phyloP scores from a whole-genome alignment of 768 basidiomycete species.

The Tylopilus sp. region DNA sequence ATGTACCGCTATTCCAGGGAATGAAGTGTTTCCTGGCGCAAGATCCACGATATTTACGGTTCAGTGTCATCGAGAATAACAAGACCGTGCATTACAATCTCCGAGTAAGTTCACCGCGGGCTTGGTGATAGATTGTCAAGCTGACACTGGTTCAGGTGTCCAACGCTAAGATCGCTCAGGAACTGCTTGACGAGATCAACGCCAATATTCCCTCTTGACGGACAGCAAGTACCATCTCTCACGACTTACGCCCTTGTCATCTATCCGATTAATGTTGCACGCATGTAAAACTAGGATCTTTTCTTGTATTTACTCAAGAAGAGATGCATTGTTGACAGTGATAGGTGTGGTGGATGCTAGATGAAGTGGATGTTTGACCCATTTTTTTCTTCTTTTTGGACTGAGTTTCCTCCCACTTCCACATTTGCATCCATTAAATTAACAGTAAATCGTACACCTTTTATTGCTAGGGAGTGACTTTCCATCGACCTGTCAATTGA shows the following conservation, averaged over 20 bases:
- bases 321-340: slow-evolving; percentile 16
- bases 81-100: slow-evolving; percentile 69
- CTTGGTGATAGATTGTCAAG: neutral
- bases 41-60: slow-evolving; percentile 75
- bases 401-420: slow-evolving; percentile 2
- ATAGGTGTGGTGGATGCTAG: slow-evolving; percentile 18
- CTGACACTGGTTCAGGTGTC: slow-evolving; percentile 44
- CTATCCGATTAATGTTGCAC: slow-evolving; percentile 33
- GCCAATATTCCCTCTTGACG: slow-evolving; percentile 38
- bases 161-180: slow-evolving; percentile 67
- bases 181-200: slow-evolving; percentile 56
- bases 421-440: slow-evolving; percentile 23
- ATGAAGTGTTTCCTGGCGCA: slow-evolving; percentile 72
- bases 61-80: slow-evolving; percentile 66
- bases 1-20: slow-evolving; percentile 72
- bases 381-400: slow-evolving; percentile 14
- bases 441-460: slow-evolving; percentile 24
- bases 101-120: slow-evolving; percentile 44
- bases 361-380: slow-evolving; percentile 5
- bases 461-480: slow-evolving; percentile 25
- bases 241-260: slow-evolving; percentile 23
- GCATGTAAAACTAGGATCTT: slow-evolving; percentile 30
- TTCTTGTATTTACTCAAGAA: slow-evolving; percentile 13
- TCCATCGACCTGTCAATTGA: slow-evolving; percentile 78
- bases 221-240: slow-evolving; percentile 9